Conservation (phyloP, 257 asterid genomes). For the Hygrophila difformis region DNA sequence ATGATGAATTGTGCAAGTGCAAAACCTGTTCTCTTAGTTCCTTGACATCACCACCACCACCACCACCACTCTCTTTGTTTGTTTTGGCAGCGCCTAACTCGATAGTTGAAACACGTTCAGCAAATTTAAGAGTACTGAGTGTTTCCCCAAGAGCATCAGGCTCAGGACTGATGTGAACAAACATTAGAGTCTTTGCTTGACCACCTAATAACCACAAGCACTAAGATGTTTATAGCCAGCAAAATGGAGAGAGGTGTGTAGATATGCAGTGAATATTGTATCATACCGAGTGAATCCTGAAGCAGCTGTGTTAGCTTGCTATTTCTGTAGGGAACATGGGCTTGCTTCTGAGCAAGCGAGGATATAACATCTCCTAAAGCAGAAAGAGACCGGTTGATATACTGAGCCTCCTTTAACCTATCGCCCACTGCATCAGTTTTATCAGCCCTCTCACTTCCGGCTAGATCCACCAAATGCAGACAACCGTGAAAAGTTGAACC, state of each 20-base stretch:
- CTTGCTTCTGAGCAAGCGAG: constrained; percentile 40
- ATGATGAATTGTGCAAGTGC: too few species aligned
- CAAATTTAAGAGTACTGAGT: constrained; percentile 21
- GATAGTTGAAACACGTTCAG: too few species aligned
- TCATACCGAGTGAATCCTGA: constrained; percentile 45
- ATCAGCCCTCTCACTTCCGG: constrained; percentile 61
- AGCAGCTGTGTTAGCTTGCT: constrained; percentile 61
- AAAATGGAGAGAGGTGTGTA: neutral
- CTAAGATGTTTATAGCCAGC: neutral
- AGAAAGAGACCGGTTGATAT: constrained; percentile 45
- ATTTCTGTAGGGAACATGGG: constrained; percentile 51
- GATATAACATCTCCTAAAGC: constrained; percentile 59
- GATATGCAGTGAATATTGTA: neutral
- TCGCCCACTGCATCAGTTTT: constrained; percentile 51
- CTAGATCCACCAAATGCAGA: constrained; percentile 59
- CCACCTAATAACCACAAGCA: constrained; percentile 32
- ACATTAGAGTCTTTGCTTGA: constrained; percentile 67
- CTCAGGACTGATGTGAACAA: constrained; percentile 60
- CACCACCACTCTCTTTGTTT: constrained; percentile 10
- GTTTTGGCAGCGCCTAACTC: too few species aligned
- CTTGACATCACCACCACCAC: constrained; percentile 26
- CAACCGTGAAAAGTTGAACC: constrained; percentile 41
- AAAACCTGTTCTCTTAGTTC: constrained; percentile 50
- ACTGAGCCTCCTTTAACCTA: constrained; percentile 47
- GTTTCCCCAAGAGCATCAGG: constrained; percentile 47